Conservation (phyloP, 495 filamentous ascomycete genomes). For the Cercophora samala region DNA sequence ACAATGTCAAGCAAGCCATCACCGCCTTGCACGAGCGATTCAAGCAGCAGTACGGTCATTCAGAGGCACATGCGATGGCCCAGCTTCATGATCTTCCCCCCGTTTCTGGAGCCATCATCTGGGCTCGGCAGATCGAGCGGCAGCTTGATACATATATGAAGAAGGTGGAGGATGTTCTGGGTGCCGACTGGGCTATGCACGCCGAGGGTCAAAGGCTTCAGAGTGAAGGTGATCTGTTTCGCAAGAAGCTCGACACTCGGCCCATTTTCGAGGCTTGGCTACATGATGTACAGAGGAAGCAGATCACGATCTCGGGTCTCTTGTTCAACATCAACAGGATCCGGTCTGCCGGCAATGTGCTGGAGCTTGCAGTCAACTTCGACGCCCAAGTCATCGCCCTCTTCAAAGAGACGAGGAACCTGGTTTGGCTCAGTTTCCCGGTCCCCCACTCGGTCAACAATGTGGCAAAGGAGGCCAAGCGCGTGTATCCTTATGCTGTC, state of each 20-base stretch:
- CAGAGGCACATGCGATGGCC: constrained; percentile 95
- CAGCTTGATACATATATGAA: constrained; percentile 96
- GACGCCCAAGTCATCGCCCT: constrained; percentile 93
- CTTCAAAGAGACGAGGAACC: constrained; percentile 98
- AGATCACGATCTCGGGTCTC: constrained; percentile 84
- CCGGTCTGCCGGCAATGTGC: constrained; percentile 74
- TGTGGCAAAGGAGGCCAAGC: constrained; percentile 92
- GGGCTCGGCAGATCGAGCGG: constrained; percentile 93
- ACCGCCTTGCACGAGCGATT: constrained; percentile 90
- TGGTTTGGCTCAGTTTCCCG: constrained; percentile 87
- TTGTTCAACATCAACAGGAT: constrained; percentile 88
- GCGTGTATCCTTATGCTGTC: constrained; percentile 95
- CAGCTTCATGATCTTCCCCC: constrained; percentile 92
- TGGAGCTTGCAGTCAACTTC: constrained; percentile 92
- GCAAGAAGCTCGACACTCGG: constrained; percentile 90
- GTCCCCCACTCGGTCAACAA: constrained; percentile 93
- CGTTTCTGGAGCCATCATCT: constrained; percentile 93
- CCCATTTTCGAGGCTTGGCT: constrained; percentile 94
- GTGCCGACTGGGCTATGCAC: constrained; percentile 88
- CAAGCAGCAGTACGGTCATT: constrained; percentile 97
- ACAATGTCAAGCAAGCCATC: constrained; percentile 95
- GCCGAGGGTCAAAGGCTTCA: constrained; percentile 92
- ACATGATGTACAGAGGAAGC: constrained; percentile 77
- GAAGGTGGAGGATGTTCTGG: constrained; percentile 92
- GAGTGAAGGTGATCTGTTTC: constrained; percentile 81